Conservation (phyloP, 805 yeast species). For the Komagataella pastoris region DNA sequence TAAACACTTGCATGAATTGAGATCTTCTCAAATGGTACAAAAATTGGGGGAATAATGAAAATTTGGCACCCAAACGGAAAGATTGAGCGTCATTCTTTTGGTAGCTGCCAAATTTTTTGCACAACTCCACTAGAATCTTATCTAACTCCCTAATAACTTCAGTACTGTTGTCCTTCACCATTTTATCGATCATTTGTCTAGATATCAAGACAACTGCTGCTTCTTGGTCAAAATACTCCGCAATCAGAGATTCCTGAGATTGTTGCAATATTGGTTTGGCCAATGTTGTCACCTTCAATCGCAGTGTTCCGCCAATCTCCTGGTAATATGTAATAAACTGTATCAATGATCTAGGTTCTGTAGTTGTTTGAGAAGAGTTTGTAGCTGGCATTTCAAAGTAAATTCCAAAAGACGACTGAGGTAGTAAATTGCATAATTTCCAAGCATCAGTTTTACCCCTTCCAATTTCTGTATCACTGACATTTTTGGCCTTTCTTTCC, state of each 20-base stretch:
- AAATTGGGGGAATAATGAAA: constrained; percentile 51
- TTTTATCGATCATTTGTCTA: constrained; percentile 33
- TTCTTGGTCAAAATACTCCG: constrained; percentile 50
- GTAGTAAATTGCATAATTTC: constrained; percentile 41
- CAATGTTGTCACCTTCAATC: constrained; percentile 50
- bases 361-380: constrained; percentile 14
- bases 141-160: constrained; percentile 39
- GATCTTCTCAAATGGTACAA: constrained; percentile 57
- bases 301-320: constrained; percentile 41
- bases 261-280: constrained; percentile 28
- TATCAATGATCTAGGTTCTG: constrained; percentile 20
- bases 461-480: constrained; percentile 27
- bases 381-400: constrained; percentile 34
- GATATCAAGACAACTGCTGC: constrained; percentile 53
- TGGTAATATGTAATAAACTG: constrained; percentile 53
- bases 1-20: constrained; percentile 50
- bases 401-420: constrained; percentile 46
- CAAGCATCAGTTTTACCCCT: constrained; percentile 41
- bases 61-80: constrained; percentile 33
- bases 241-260: constrained; percentile 25
- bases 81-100: constrained; percentile 30
- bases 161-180: constrained; percentile 21
- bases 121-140: constrained; percentile 29
- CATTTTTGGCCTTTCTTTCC: constrained; percentile 15
- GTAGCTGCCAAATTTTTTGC: constrained; percentile 34